phyloP scores from a whole-genome alignment of 305 asterid species.

The Ilex paraguariensis region DNA sequence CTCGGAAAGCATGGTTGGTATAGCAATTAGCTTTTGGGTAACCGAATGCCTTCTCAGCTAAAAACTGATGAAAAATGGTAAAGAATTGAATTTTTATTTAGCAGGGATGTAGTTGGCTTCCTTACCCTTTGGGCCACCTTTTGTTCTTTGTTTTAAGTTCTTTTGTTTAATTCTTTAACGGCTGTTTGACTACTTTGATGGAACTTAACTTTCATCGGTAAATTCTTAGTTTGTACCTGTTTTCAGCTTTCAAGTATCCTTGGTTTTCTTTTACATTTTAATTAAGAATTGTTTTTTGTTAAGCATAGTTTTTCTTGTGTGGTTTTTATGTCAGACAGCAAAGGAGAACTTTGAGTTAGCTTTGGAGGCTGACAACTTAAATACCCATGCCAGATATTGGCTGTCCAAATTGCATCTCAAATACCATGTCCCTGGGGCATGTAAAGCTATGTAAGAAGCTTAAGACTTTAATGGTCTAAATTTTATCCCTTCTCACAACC shows the following conservation, averaged over 20 bases:
- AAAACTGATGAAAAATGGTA: not conserved
- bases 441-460: constrained; percentile 66
- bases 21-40: no score
- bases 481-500: no score
- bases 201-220: not conserved
- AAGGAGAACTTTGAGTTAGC: constrained; percentile 90
- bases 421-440: constrained; percentile 94
- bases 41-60: no score
- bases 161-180: no score
- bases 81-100: not conserved
- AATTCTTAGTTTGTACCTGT: not conserved
- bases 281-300: not conserved
- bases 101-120: no score
- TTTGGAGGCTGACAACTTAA: constrained; percentile 84
- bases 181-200: not conserved
- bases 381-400: constrained; percentile 92
- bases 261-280: not conserved
- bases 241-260: not conserved
- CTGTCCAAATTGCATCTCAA: constrained; percentile 77
- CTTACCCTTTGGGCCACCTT: no score
- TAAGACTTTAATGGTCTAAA: constrained; percentile 5
- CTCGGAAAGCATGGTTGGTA: no score
- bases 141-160: no score
- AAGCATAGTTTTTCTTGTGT: constrained; percentile 9
- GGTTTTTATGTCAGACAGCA: constrained; percentile 54